These are phyloP conservation scores for Lentinula boryana DNA, from an alignment of 768 basidiomycete species.

Conservation along the genomic window DNA sequence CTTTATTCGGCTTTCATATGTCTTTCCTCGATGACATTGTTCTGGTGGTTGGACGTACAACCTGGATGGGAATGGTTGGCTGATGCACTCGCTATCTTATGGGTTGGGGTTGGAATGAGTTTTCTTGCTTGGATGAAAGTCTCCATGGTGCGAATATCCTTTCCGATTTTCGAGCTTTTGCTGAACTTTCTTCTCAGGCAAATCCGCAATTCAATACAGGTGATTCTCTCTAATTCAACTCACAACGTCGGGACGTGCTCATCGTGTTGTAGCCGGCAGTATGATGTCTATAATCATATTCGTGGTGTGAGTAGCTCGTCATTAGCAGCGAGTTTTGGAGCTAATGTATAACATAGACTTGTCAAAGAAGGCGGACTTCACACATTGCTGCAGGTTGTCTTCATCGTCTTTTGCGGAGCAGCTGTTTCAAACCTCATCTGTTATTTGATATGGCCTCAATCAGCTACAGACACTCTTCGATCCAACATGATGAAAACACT, in stretches of 20 bases:
- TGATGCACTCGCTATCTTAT: constrained; percentile 66
- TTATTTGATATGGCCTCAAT: constrained; percentile 77
- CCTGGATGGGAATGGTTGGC: constrained; percentile 72
- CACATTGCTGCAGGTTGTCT: constrained; percentile 66
- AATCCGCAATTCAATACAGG: constrained; percentile 91
- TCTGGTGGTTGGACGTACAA: constrained; percentile 71
- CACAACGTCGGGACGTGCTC: not conserved
- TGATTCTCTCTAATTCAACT: constrained; percentile 15
- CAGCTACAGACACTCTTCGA: constrained; percentile 79
- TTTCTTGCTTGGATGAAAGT: constrained; percentile 86
- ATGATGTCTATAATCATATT: constrained; percentile 84
- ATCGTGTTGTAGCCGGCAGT: constrained; percentile 53
- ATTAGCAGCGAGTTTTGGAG: not conserved
- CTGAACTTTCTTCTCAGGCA: constrained; percentile 21
- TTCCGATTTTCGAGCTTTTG: not conserved
- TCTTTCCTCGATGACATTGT: constrained; percentile 68
- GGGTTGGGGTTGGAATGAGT: constrained; percentile 83
- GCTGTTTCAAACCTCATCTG: constrained; percentile 81
- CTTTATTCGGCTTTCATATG: constrained; percentile 70
- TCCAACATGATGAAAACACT: constrained; percentile 79
- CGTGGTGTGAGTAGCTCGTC: constrained; percentile 51
- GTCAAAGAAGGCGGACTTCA: constrained; percentile 85
- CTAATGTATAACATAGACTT: constrained; percentile 37
- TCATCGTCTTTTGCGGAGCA: constrained; percentile 75
- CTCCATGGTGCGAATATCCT: constrained; percentile 53